These are phyloP conservation scores for Termitomyces sp. DNA, from an alignment of 768 basidiomycete genomes.

Conservation along the genomic window DNA sequence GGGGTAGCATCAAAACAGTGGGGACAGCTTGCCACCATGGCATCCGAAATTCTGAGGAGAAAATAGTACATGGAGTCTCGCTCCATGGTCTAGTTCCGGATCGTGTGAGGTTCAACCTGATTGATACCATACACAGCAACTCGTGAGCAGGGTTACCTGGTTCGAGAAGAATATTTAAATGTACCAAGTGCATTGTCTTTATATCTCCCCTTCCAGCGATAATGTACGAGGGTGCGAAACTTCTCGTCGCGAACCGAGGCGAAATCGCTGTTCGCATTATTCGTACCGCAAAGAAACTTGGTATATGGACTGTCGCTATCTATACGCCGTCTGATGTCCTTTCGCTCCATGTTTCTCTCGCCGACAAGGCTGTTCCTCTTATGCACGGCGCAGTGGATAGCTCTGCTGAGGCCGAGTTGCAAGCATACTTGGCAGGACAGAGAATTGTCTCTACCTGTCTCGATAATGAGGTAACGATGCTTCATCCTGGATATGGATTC, in stretches of 20 bases:
- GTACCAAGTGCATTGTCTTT: too few relatives aligned
- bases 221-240: slow-evolving; percentile 32
- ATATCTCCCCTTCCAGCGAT: neutral
- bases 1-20: too few relatives aligned
- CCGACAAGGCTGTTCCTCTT: slow-evolving; percentile 42
- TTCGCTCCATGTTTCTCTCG: slow-evolving; percentile 51
- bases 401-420: slow-evolving; percentile 30
- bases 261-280: slow-evolving; percentile 67
- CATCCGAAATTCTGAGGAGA: too few relatives aligned
- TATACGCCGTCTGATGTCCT: slow-evolving; percentile 56
- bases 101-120: too few relatives aligned
- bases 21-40: too few relatives aligned
- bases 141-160: too few relatives aligned
- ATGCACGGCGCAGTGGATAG: slow-evolving; percentile 9
- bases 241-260: slow-evolving; percentile 67
- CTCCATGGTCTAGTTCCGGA: too few relatives aligned
- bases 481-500: slow-evolving; percentile 65
- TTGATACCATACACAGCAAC: too few relatives aligned
- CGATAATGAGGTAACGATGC: slow-evolving; percentile 37
- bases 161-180: too few relatives aligned
- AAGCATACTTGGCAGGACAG: slow-evolving; percentile 34
- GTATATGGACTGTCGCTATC: slow-evolving; percentile 48
- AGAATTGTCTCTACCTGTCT: slow-evolving; percentile 39
- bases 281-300: slow-evolving; percentile 46
- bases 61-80: too few relatives aligned